These are phyloP conservation scores for Ogataea degrootiae DNA, from an alignment of 805 yeast genomes.

Conservation along the genomic window DNA sequence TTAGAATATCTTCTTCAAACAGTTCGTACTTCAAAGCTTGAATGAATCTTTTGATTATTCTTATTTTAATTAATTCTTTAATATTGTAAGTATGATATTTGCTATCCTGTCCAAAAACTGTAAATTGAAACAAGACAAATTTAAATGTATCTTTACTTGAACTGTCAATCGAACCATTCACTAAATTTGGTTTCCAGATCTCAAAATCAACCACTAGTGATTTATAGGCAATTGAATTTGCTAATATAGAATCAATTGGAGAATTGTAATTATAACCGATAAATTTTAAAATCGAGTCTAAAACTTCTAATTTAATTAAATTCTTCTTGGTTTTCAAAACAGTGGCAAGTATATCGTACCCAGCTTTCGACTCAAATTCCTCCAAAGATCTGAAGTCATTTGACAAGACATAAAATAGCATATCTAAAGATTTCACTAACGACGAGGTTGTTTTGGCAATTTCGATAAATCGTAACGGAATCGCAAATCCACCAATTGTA, in stretches of 20 bases:
- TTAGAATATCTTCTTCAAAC: slow-evolving; percentile 34
- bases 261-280: slow-evolving; percentile 52
- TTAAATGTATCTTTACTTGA: slow-evolving; percentile 39
- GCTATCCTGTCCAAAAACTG: slow-evolving; percentile 50
- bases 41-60: slow-evolving; percentile 37
- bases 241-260: slow-evolving; percentile 53
- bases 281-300: slow-evolving; percentile 44
- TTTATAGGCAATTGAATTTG: slow-evolving; percentile 53
- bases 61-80: slow-evolving; percentile 48
- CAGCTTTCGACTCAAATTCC: slow-evolving; percentile 57
- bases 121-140: slow-evolving; percentile 53
- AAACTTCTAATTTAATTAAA: slow-evolving; percentile 35
- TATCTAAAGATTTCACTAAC: slow-evolving; percentile 32
- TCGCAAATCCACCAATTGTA: slow-evolving; percentile 48
- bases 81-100: slow-evolving; percentile 47
- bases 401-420: slow-evolving; percentile 41
- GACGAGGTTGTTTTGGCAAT: slow-evolving; percentile 31
- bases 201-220: slow-evolving; percentile 59
- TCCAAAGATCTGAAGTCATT: slow-evolving; percentile 46
- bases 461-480: slow-evolving; percentile 44
- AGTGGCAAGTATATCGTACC: slow-evolving; percentile 55
- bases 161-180: slow-evolving; percentile 16
- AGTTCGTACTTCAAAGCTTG: slow-evolving; percentile 43
- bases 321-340: slow-evolving; percentile 44
- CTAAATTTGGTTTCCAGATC: slow-evolving; percentile 39